Conservation (phyloP, 352 stramenopile species). For the Pilasporangium apinafurcum region DNA sequence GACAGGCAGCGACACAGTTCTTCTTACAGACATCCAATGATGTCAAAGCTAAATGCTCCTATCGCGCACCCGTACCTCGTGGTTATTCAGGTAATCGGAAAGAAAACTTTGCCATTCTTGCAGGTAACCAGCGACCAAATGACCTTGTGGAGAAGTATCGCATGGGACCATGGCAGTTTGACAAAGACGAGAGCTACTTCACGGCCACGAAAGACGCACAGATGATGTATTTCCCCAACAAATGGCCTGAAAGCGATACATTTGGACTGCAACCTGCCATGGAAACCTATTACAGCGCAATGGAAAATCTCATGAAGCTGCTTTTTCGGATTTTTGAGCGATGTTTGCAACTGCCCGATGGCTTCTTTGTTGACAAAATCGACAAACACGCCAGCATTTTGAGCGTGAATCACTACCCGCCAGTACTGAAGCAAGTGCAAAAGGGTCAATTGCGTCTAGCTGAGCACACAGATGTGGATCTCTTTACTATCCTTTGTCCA, state of each 20-base stretch:
- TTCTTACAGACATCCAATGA: conserved; percentile 1
- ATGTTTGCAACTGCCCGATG: conserved; percentile 5
- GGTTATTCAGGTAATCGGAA: conserved; percentile 9
- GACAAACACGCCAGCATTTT: conserved; percentile 12
- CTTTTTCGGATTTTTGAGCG: conserved; percentile 10
- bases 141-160: conserved; percentile 19
- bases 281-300: conserved; percentile 10
- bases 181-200: conserved; percentile 1
- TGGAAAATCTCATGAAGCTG: conserved; percentile 7
- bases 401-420: conserved; percentile 17
- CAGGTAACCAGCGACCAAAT: conserved; percentile 4
- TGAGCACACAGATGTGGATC: conserved; percentile 15
- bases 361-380: conserved; percentile 8
- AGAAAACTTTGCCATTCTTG: conserved; percentile 18
- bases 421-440: conserved; percentile 8
- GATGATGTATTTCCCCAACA: conserved; percentile 17
- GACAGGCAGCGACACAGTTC: background rate
- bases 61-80: conserved; percentile 10
- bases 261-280: conserved; percentile 8
- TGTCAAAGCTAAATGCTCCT: conserved; percentile 3
- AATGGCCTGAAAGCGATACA: conserved; percentile 8
- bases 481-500: conserved; percentile 16
- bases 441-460: conserved; percentile 7
- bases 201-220: conserved; percentile 7
- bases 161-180: conserved; percentile 10